Base-by-base conservation (phyloP, 129 eudicot species). In the Centrapalus pauciflorus region DNA sequence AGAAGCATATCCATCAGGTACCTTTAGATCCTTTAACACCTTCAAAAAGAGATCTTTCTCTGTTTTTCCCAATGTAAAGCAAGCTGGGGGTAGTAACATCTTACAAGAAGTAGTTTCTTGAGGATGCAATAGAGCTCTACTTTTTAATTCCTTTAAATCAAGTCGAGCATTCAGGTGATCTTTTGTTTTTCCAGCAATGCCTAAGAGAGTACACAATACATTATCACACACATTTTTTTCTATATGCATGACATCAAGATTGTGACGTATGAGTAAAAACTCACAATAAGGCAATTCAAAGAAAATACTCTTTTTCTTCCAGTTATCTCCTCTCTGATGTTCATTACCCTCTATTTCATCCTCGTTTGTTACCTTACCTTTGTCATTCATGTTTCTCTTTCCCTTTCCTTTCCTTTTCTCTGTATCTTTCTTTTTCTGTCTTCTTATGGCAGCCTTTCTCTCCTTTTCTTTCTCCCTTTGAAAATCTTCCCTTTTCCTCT, bases 1-100 rank as follows among this genome's bases (percentile, higher is more conserved):
- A 55, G 77, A 67, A 19, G 69, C 69, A 48, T 70, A 70, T 0
- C 73, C 69, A 77, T 77, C 64, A 2, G 33, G 66, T 14, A n/a
- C 30, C 25, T 57, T 69, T 0, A 69, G 41, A 12, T 56, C 33
- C 34, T 69, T 40, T 34, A 69, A 41, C n/a, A 70, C 50, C 35
- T 26, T 70, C 1, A 27, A 14, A 4, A 58, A 37, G 2, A 9
- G 5, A 10, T 57, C 9, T 17, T 26, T 57, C 5, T 70, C 55
- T n/a, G n/a, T 12, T 3, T 57, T 70, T 7, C 35, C 41, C 17
- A 57, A 8, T 29, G 70, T 62, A 62, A n/a, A 72, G 5, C 21
- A n/a, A 25, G 67, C 66, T 2, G 21, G 62, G 9, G 55, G 49
- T 61, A 35, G 46, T 23, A 9, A 32, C 12, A 32, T 61, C 19